Evolutionary conservation across 306 rosid genomes (phyloP), one percentile per base, ranked within the genome.

Genomic region (Geum urbanum): DNA sequence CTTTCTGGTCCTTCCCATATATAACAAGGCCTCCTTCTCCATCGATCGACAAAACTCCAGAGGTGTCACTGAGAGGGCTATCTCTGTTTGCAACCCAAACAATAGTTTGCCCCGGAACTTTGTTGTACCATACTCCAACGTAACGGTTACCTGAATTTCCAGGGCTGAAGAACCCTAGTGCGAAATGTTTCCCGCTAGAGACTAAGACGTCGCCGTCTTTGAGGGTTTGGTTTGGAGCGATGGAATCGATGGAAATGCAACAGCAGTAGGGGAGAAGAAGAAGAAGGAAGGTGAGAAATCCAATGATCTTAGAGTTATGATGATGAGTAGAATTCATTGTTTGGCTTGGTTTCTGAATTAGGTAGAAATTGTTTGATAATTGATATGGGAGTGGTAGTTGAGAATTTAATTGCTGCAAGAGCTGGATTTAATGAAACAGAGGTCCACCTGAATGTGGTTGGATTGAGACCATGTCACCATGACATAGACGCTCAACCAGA

Each of bases 71-170:
- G n/a, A n/a, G 52, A 86, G 84, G 84, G 39, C 0, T 43, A 64
- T 82, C 74, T 71, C 84, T 81, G 69, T 86, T 89, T 11, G 91
- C 91, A 52, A 89, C 85, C 96, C 96, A 89, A 16, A 88, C 89
- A 1, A 77, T 44, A 5, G 82, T 79, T 68, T 63, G 1, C 1
- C 9, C 1, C 1, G 50, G 15, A 32, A 12, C 20, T 9, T 50
- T 39, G 63, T 69, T 5, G 4, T 74, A 89, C 91, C 96, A 81
- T 37, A 86, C 78, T 19, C 87, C 91, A 18, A 55, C 60, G 2
- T 20, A 55, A 12, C 60, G 60, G 2, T 55, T 27, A 2, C 0
- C 67, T 3, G 88, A 84, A 63, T 71, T 56, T 10, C 40, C 18
- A 6, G 72, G 78, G 63, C 76, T 80, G 78, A 88, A 88, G 77